Evolutionary conservation across 2,329 filamentous ascomycete genomes (phyloP).

Genomic region (Aureobasidium sp.): DNA sequence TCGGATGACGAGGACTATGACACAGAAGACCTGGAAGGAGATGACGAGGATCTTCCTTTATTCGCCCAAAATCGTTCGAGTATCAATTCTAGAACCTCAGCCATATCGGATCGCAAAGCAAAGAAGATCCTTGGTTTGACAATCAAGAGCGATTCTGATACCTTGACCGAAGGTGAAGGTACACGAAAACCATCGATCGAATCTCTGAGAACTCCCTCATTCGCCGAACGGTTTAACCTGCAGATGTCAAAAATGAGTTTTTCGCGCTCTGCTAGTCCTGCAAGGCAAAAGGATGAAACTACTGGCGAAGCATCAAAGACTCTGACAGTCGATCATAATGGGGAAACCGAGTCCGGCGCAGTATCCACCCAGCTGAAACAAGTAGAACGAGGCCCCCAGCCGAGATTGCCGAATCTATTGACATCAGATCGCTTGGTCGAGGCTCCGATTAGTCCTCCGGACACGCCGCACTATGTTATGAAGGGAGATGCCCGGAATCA

Average conservation of each 20-base stretch:
- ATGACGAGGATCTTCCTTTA: slow-evolving; percentile 48
- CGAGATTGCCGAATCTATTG: not conserved
- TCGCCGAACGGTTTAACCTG: not conserved
- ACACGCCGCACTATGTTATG: slow-evolving; percentile 23
- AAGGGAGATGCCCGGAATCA: not conserved
- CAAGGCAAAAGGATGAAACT: not conserved
- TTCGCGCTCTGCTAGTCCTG: slow-evolving; percentile 6
- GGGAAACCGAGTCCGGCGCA: not conserved
- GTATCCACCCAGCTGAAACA: not conserved
- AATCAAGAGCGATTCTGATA: not conserved
- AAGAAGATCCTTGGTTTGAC: slow-evolving; percentile 38
- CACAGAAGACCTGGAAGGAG: slow-evolving; percentile 48
- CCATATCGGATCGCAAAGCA: slow-evolving; percentile 31
- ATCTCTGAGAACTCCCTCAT: not conserved
- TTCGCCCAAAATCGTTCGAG: slow-evolving; percentile 44
- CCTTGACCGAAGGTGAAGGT: not conserved
- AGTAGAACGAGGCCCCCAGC: not conserved
- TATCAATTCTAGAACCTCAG: not conserved
- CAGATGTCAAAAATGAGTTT: not conserved
- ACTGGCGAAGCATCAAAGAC: not conserved
- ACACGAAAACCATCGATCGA: not conserved
- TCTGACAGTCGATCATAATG: not conserved
- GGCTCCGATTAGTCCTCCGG: slow-evolving; percentile 7
- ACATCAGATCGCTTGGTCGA: not conserved
- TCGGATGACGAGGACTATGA: slow-evolving; percentile 73